Conservation (phyloP, 2,329 filamentous ascomycete genomes). For the Colletotrichum ledebouriae region DNA sequence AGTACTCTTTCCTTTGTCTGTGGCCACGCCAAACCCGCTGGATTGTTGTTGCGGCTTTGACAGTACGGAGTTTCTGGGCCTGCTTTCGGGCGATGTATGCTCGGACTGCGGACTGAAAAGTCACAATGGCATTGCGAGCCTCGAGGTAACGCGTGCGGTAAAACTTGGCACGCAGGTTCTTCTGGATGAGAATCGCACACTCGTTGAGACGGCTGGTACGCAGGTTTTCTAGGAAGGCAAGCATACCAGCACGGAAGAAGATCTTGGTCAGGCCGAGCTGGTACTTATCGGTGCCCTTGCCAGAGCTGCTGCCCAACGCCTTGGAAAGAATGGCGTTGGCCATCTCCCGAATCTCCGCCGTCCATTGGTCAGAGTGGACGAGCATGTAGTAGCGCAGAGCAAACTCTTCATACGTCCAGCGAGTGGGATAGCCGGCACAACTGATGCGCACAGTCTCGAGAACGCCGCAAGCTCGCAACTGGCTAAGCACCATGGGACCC, state of each 20-base stretch:
- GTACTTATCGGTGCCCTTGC: conserved; percentile 89
- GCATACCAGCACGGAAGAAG: conserved; percentile 99
- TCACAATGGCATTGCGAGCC: conserved; percentile 83
- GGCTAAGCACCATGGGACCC: conserved; percentile 97
- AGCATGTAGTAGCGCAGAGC: conserved; percentile 98
- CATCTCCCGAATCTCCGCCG: conserved; percentile 93
- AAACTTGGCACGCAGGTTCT: conserved; percentile 96
- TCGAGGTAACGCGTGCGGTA: conserved; percentile 93
- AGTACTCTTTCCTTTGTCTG: conserved; percentile 87
- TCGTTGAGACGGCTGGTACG: conserved; percentile 91
- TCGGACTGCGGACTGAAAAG: conserved; percentile 82
- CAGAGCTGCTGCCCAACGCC: conserved; percentile 83
- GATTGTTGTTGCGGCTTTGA: conserved; percentile 92
- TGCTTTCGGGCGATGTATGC: conserved; percentile 82
- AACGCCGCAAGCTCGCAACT: conserved; percentile 97
- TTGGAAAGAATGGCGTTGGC: conserved; percentile 91
- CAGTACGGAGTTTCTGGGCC: conserved; percentile 83
- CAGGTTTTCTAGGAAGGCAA: conserved; percentile 95
- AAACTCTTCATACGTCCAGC: conserved; percentile 99
- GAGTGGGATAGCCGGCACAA: conserved; percentile 94
- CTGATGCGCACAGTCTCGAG: conserved; percentile 98
- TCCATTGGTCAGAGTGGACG: conserved; percentile 90
- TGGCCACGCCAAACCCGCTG: conserved; percentile 95
- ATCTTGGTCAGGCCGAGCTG: conserved; percentile 98
- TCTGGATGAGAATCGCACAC: conserved; percentile 97